These are phyloP conservation scores for Sungouiozyma ichnusensis DNA, from an alignment of 805 yeast genomes.

Conservation along the genomic window DNA sequence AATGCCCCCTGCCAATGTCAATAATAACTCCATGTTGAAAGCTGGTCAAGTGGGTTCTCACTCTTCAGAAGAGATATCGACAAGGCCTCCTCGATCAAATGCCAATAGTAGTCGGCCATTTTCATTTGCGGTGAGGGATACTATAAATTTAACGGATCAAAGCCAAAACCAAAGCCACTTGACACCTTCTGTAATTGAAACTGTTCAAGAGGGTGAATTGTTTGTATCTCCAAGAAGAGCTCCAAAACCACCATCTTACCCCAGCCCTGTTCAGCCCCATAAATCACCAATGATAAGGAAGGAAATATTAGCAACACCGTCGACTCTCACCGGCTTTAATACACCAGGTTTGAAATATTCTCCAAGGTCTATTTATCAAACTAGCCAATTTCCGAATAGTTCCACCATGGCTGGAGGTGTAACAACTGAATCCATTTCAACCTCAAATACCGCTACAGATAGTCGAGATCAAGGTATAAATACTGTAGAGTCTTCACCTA, in stretches of 20 bases:
- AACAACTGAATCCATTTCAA: background rate
- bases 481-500: background rate
- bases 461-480: background rate
- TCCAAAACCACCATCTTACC: constrained; percentile 53
- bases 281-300: constrained; percentile 19
- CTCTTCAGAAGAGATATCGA: constrained; percentile 15
- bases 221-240: constrained; percentile 65
- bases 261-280: constrained; percentile 34
- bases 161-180: constrained; percentile 11
- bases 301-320: constrained; percentile 1
- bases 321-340: background rate
- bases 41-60: constrained; percentile 13
- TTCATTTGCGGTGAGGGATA: background rate
- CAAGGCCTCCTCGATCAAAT: background rate
- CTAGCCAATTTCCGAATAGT: background rate
- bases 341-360: constrained; percentile 10
- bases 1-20: constrained; percentile 35
- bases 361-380: constrained; percentile 21
- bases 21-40: constrained; percentile 9
- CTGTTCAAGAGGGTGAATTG: constrained; percentile 16
- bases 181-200: constrained; percentile 1
- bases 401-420: background rate
- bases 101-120: constrained; percentile 8
- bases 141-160: background rate
- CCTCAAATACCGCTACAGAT: background rate